Base-by-base conservation (phyloP, 352 stramenopile species). In the Globisporangium camurandrum region DNA sequence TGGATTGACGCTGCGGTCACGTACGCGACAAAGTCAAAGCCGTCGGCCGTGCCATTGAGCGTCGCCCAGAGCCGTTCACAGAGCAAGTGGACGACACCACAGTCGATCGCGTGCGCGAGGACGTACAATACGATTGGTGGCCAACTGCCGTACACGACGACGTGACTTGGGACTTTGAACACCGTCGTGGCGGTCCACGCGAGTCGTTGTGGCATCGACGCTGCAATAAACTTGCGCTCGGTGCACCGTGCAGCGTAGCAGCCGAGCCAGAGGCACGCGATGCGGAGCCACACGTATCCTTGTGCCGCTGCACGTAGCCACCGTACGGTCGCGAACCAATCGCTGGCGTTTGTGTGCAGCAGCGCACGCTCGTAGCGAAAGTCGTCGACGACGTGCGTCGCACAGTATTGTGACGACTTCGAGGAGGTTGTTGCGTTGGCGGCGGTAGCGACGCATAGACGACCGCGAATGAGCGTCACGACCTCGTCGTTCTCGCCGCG, bases 361-460 rank as follows among this genome's bases (percentile, higher is more conserved):
- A 64, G 50, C 6, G 59, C 57, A 1, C 71, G 62, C 34, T 83
- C 69, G 26, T 84, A 88, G 27, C 75, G 68, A 14, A 71, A 83
- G 46, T 81, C 70, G 36, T 81, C 70, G 5, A 78, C 46, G 20
- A 75, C 60, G 0, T 71, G 41, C 2, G 70, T 78, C 14, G 28
- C 36, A 24, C 64, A 77, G 19, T 23, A 33, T 0, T 27, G 12
- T 12, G 14, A 28, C n/a, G 9, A 20, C 59, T 16, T 20, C 23
- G 10, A 49, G 43, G 4, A 33, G 45, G 16, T 51, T 46, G 27
- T 57, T 44, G 38, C 6, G 8, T 22, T 22, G 17, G 28, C 22
- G 30, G 10, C 30, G 20, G 6, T 58, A 67, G 16, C 34, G 50
- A n/a, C 11, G 71, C 24, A 46, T 4, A 28, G 20, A 16, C 51